A percentile compares a stretch with the other conserved stretches of the same genome.
These are phyloP conservation scores for Colletotrichum shisoi DNA, from an alignment of 2,329 filamentous ascomycete genomes.

Conservation along the genomic window DNA sequence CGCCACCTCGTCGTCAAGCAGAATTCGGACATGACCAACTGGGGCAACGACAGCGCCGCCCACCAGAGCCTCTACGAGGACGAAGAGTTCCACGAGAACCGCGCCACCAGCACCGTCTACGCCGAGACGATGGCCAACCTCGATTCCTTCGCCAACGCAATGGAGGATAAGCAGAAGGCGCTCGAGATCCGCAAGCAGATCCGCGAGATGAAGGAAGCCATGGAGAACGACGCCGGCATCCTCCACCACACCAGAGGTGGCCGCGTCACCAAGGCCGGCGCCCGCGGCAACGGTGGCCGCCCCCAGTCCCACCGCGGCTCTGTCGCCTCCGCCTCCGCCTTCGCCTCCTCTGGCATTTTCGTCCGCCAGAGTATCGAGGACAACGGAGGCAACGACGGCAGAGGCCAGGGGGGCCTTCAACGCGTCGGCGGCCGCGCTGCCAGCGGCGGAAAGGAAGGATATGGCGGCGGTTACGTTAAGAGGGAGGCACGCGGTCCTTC, in stretches of 20 bases:
- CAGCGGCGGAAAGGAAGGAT: background rate
- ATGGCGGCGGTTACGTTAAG: background rate
- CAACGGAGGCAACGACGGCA: too few species aligned
- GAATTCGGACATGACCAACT: constrained; percentile 26
- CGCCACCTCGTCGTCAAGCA: constrained; percentile 32
- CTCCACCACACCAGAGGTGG: constrained; percentile 15
- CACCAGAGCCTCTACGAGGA: constrained; percentile 31
- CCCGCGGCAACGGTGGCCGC: background rate
- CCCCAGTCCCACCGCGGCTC: background rate
- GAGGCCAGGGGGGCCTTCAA: background rate
- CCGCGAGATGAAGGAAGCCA: constrained; percentile 25
- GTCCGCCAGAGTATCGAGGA: background rate
- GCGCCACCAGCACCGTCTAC: background rate
- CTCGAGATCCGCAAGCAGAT: constrained; percentile 25
- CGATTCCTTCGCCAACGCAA: constrained; percentile 18
- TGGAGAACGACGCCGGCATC: constrained; percentile 3
- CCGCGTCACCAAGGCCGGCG: constrained; percentile 12
- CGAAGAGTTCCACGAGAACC: constrained; percentile 10
- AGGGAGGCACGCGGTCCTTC: background rate
- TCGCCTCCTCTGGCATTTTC: background rate
- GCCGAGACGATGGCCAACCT: constrained; percentile 18
- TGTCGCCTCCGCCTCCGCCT: background rate
- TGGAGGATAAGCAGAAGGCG: constrained; percentile 17
- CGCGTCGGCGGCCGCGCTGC: background rate
- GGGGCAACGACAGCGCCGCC: constrained; percentile 22